A percentile compares a stretch with the other conserved stretches of the same genome.
Conservation (phyloP, 306 rosid species). For the Macrotyloma uniflorum region DNA sequence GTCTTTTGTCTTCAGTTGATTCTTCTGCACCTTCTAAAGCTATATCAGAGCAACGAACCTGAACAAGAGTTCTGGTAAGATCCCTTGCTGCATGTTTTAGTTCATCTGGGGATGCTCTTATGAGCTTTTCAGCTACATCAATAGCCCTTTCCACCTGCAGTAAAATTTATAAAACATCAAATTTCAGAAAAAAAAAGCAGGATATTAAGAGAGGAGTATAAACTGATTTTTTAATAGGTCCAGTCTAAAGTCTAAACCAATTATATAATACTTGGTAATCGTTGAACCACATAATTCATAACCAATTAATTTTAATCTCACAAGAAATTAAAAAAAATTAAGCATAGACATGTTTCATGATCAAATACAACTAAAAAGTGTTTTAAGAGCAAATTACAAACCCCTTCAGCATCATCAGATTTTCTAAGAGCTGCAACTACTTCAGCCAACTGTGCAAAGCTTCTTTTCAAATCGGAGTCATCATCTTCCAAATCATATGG, state of each 20-base stretch:
- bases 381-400: conserved; percentile 51
- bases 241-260: conserved; percentile 22
- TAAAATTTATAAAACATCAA: conserved; percentile 24
- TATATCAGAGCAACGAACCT: conserved; percentile 90
- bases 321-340: conserved; percentile 29
- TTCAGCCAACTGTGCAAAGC: conserved; percentile 79
- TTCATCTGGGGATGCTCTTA: conserved; percentile 95
- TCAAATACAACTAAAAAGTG: conserved; percentile 31
- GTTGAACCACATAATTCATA: neutral
- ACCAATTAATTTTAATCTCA: conserved; percentile 2
- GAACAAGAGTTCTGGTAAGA: conserved; percentile 79
- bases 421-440: conserved; percentile 85
- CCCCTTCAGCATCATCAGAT: conserved; percentile 92
- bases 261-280: conserved; percentile 3
- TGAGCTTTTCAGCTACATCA: conserved; percentile 81
- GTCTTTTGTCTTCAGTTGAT: conserved; percentile 83
- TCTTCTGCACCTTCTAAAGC: conserved; percentile 95
- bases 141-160: conserved; percentile 88
- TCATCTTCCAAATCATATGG: conserved; percentile 92
- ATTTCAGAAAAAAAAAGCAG: conserved; percentile 22
- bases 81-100: conserved; percentile 77
- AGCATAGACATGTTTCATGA: conserved; percentile 32
- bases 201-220: conserved; percentile 26
- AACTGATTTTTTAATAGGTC: conserved; percentile 24
- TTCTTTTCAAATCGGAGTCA: conserved; percentile 83